A percentile compares a stretch with the other conserved stretches of the same genome.
phyloP scores from a whole-genome alignment of 805 yeast genomes.

The Ogataea minuta region DNA sequence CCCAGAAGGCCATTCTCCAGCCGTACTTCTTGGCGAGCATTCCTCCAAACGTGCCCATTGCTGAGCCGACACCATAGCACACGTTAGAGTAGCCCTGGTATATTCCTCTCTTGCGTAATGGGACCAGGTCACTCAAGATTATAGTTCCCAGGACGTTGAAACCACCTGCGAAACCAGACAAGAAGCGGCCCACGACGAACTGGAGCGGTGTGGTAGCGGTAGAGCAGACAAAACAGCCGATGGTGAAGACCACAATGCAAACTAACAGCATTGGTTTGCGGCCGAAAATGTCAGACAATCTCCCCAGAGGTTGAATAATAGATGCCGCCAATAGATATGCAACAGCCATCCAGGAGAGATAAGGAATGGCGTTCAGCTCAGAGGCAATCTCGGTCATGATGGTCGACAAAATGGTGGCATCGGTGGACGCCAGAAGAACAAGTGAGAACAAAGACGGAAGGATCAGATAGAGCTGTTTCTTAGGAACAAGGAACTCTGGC shows the following conservation, averaged over 20 bases:
- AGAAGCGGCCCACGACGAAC: conserved; percentile 57
- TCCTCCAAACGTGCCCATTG: conserved; percentile 62
- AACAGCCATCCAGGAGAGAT: conserved; percentile 72
- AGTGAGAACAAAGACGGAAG: conserved; percentile 44
- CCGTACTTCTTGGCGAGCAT: conserved; percentile 53
- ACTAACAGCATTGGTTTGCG: conserved; percentile 50
- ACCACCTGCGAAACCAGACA: conserved; percentile 93
- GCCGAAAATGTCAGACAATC: conserved; percentile 70
- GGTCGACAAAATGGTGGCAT: conserved; percentile 67
- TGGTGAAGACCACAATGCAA: conserved; percentile 53
- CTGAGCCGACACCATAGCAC: conserved; percentile 76
- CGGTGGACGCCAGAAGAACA: conserved; percentile 62
- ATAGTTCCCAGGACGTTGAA: conserved; percentile 75
- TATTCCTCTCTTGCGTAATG: conserved; percentile 76
- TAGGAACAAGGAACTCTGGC: conserved; percentile 30
- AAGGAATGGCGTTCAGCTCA: conserved; percentile 60
- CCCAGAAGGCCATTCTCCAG: conserved; percentile 63
- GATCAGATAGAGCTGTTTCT: conserved; percentile 31
- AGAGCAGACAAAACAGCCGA: conserved; percentile 59
- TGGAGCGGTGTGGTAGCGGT: conserved; percentile 44
- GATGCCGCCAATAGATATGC: conserved; percentile 66
- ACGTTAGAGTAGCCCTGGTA: conserved; percentile 85
- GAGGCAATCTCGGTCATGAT: conserved; percentile 64
- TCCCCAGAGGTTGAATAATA: conserved; percentile 74
- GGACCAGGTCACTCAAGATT: conserved; percentile 74